phyloP scores from a whole-genome alignment of 768 basidiomycete genomes.

The Mycena filopes region DNA sequence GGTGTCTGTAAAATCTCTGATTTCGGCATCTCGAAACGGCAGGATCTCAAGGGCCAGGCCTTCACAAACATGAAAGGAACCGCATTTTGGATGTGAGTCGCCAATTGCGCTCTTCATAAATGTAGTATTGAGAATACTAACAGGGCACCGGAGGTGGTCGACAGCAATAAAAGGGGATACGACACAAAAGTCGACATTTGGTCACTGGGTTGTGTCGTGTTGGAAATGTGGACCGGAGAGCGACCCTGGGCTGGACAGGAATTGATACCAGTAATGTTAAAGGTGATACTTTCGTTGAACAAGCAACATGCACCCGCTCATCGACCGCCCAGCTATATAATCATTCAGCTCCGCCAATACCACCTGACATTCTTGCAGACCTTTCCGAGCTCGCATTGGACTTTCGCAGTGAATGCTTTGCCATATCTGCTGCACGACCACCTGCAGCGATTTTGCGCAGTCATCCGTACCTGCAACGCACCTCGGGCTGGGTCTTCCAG shows the following conservation, averaged over 20 bases:
- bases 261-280: slow-evolving; percentile 79
- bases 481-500: slow-evolving; percentile 59
- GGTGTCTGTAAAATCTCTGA: slow-evolving; percentile 96
- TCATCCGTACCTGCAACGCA: slow-evolving; percentile 72
- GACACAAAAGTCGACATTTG: slow-evolving; percentile 97
- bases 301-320: not conserved
- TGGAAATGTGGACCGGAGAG: slow-evolving; percentile 97
- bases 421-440: slow-evolving; percentile 75
- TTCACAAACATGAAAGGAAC: slow-evolving; percentile 89
- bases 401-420: slow-evolving; percentile 83
- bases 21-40: slow-evolving; percentile 95
- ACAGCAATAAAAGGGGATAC: slow-evolving; percentile 79
- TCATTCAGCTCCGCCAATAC: slow-evolving; percentile 80
- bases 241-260: slow-evolving; percentile 86
- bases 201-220: slow-evolving; percentile 86
- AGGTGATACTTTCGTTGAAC: slow-evolving; percentile 58
- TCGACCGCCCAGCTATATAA: slow-evolving; percentile 64
- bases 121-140: not conserved
- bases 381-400: slow-evolving; percentile 73
- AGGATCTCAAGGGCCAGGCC: slow-evolving; percentile 76
- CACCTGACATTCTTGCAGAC: slow-evolving; percentile 61
- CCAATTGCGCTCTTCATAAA: too few species aligned
- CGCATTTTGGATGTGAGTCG: slow-evolving; percentile 80
- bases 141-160: slow-evolving; percentile 87
- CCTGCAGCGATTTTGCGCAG: slow-evolving; percentile 69